phyloP scores from a whole-genome alignment of 169 alveolate genomes.

The Eimeria zaria region DNA sequence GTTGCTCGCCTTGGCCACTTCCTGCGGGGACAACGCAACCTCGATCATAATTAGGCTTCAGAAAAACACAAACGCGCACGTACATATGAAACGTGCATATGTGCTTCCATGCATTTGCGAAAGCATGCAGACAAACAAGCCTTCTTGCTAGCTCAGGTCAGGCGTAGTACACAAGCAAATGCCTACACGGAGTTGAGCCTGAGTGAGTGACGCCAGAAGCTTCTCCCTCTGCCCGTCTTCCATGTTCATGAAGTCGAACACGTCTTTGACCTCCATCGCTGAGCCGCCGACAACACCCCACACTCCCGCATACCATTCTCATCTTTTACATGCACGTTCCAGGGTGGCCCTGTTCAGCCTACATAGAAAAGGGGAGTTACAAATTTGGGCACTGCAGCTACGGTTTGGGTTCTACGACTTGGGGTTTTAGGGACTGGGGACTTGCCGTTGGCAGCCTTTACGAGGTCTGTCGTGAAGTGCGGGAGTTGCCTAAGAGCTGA shows the following conservation, averaged over 20 bases:
- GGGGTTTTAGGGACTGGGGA: neutral
- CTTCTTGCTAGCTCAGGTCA: neutral
- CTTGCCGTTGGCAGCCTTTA: slow-evolving; percentile 91
- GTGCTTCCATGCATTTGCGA: neutral
- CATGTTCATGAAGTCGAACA: slow-evolving; percentile 97
- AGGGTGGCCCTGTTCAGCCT: neutral
- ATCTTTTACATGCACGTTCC: neutral
- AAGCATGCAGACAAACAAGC: neutral
- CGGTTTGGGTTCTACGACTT: neutral
- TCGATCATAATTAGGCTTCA: slow-evolving; percentile 29
- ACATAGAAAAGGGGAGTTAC: neutral
- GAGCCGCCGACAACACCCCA: slow-evolving; percentile 67
- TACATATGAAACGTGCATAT: neutral
- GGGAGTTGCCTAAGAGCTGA: slow-evolving; percentile 97
- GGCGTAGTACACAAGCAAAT: neutral
- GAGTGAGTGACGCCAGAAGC: slow-evolving; percentile 91
- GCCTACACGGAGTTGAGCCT: slow-evolving; percentile 89
- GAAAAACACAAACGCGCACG: neutral
- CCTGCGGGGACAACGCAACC: slow-evolving; percentile 47
- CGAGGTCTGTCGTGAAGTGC: slow-evolving; percentile 91
- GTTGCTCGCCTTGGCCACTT: slow-evolving; percentile 94
- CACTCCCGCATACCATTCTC: neutral
- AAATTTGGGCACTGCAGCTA: neutral
- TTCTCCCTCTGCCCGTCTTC: slow-evolving; percentile 97
- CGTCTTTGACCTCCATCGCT: slow-evolving; percentile 94